These are phyloP conservation scores for Neurospora discreta DNA, from an alignment of 495 filamentous ascomycete species.

Conservation along the genomic window DNA sequence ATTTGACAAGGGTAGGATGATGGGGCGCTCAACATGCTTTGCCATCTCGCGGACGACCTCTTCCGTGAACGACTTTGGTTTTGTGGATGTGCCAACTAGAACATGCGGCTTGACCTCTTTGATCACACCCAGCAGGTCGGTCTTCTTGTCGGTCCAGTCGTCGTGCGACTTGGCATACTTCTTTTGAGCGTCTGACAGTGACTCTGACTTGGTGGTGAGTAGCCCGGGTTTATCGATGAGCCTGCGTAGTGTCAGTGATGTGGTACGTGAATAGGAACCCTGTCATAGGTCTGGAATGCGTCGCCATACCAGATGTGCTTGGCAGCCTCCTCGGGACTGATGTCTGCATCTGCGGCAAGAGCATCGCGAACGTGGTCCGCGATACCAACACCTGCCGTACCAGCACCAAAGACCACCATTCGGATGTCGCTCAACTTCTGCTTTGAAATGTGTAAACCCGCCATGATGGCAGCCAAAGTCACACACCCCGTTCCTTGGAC, in stretches of 20 bases:
- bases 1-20: slow-evolving; percentile 79
- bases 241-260: slow-evolving; percentile 31
- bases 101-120: slow-evolving; percentile 67
- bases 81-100: slow-evolving; percentile 74
- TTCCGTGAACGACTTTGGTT: slow-evolving; percentile 68
- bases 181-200: slow-evolving; percentile 52
- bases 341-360: slow-evolving; percentile 55
- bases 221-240: slow-evolving; percentile 79
- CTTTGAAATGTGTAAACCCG: slow-evolving; percentile 57
- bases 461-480: slow-evolving; percentile 70
- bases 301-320: slow-evolving; percentile 68
- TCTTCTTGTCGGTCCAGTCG: slow-evolving; percentile 50
- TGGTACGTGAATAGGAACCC: neutral
- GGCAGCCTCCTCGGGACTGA: slow-evolving; percentile 60
- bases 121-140: slow-evolving; percentile 54
- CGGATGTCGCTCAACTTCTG: slow-evolving; percentile 55
- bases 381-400: slow-evolving; percentile 81
- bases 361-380: slow-evolving; percentile 76
- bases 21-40: slow-evolving; percentile 61
- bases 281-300: neutral
- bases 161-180: slow-evolving; percentile 53
- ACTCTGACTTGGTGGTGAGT: slow-evolving; percentile 42
- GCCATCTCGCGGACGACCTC: slow-evolving; percentile 69
- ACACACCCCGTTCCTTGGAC: slow-evolving; percentile 86
- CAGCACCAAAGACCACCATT: slow-evolving; percentile 68